These are phyloP conservation scores for Pyronema omphalodes DNA, from an alignment of 495 filamentous ascomycete genomes.

Conservation along the genomic window DNA sequence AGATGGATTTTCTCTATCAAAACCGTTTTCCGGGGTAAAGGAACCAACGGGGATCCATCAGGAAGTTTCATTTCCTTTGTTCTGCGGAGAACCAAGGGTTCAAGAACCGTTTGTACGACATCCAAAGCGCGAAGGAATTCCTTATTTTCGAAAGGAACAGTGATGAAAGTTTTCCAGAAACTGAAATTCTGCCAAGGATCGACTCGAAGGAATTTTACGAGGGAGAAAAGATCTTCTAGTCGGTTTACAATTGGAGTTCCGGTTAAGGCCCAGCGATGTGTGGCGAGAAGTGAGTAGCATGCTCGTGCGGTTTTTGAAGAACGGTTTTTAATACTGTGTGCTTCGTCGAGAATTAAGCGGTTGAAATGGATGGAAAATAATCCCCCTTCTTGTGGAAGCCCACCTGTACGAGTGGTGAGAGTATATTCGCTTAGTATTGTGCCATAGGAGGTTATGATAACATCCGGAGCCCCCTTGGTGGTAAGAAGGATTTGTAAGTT, in stretches of 20 bases:
- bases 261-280: conserved; percentile 83
- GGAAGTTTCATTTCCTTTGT: conserved; percentile 98
- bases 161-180: conserved; percentile 98
- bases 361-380: conserved; percentile 86
- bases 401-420: conserved; percentile 38
- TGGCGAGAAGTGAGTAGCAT: conserved; percentile 70
- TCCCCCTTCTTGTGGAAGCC: conserved; percentile 44
- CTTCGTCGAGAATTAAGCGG: conserved; percentile 87
- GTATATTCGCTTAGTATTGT: conserved; percentile 78
- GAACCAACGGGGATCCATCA: conserved; percentile 66
- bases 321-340: conserved; percentile 84
- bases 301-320: conserved; percentile 68
- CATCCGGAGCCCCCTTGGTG: conserved; percentile 55
- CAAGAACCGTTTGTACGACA: conserved; percentile 90
- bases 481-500: conserved; percentile 64
- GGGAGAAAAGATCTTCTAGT: conserved; percentile 87
- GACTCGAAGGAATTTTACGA: conserved; percentile 78
- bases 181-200: conserved; percentile 98
- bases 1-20: conserved; percentile 74
- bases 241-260: conserved; percentile 95
- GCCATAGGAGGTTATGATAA: conserved; percentile 94
- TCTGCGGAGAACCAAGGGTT: conserved; percentile 81
- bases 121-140: conserved; percentile 85
- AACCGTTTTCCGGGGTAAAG: conserved; percentile 61
- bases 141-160: conserved; percentile 84